Percentiles rank a stretch among this genome's conserved stretches.
Evolutionary conservation across 2,329 filamentous ascomycete species (phyloP).

Genomic region (Pyrenochaeta sp.): DNA sequence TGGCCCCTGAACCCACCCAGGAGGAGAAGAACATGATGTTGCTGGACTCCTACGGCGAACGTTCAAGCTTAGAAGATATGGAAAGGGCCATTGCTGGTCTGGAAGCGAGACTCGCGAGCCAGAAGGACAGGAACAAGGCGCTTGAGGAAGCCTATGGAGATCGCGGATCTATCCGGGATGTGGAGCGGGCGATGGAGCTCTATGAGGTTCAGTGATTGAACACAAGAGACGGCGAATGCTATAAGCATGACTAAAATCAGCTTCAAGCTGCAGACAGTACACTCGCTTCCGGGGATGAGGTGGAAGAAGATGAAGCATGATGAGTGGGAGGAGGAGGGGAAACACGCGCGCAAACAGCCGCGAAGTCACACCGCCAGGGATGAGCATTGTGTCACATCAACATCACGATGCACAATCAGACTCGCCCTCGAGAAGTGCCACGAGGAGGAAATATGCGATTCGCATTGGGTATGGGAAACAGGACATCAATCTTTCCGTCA

Average conservation of each 20-base stretch:
- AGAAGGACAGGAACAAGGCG: constrained; percentile 46
- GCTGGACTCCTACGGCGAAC: constrained; percentile 41
- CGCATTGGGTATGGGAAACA: constrained; percentile 1
- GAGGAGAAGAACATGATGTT: constrained; percentile 41
- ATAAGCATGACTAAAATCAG: constrained; percentile 9
- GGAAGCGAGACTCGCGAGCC: constrained; percentile 32
- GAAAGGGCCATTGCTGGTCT: constrained; percentile 39
- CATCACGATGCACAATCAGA: constrained; percentile 3
- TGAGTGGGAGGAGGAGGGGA: constrained; percentile 4
- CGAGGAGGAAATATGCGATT: constrained; percentile 6
- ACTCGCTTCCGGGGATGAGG: constrained; percentile 4
- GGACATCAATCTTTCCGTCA: no score
- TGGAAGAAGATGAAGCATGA: neutral
- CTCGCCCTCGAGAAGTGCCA: constrained; percentile 17
- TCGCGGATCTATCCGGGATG: constrained; percentile 52
- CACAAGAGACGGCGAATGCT: neutral
- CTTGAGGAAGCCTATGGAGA: constrained; percentile 58
- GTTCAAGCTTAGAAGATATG: constrained; percentile 43
- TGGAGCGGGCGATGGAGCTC: constrained; percentile 54
- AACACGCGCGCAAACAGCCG: constrained; percentile 17
- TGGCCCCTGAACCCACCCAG: constrained; percentile 30
- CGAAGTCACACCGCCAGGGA: constrained; percentile 18
- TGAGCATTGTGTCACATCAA: constrained; percentile 4
- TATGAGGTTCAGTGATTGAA: constrained; percentile 51
- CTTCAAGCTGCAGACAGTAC: constrained; percentile 10